Percentiles rank a stretch among this genome's conserved stretches.
These are phyloP conservation scores for Bruguiera sexangula DNA, from an alignment of 345 rosid species.

Conservation along the genomic window DNA sequence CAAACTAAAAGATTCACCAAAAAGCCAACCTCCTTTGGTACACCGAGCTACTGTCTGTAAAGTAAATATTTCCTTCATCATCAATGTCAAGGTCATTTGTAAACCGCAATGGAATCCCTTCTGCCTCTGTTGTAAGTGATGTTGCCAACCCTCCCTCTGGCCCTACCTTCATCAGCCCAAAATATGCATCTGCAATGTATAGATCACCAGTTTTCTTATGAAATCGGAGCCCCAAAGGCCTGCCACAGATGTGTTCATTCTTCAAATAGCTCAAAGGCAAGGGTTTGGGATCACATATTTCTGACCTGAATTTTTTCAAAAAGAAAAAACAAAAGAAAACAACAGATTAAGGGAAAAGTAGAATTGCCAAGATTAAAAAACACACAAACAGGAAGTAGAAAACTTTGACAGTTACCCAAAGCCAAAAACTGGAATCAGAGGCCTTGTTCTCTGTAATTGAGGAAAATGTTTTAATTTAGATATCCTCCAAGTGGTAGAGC, in stretches of 20 bases:
- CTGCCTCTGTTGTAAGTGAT: slow-evolving; percentile 68
- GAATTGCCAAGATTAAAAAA: neutral
- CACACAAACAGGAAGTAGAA: neutral
- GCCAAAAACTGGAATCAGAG: neutral
- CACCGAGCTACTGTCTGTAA: slow-evolving; percentile 79
- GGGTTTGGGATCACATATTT: slow-evolving; percentile 65
- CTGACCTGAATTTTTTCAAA: slow-evolving; percentile 49
- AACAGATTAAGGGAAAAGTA: neutral
- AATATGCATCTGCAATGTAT: slow-evolving; percentile 89
- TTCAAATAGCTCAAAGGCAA: slow-evolving; percentile 57
- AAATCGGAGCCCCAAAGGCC: slow-evolving; percentile 89
- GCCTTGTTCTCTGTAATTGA: neutral
- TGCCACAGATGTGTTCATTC: slow-evolving; percentile 91
- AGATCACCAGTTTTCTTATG: slow-evolving; percentile 75
- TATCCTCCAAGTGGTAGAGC: no score
- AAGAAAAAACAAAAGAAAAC: neutral
- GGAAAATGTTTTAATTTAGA: neutral
- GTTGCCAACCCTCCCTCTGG: slow-evolving; percentile 87
- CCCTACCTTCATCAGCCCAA: slow-evolving; percentile 88
- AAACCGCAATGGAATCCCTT: slow-evolving; percentile 70
- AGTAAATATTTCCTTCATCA: slow-evolving; percentile 78
- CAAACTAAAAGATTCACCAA: neutral
- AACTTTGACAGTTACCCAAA: neutral
- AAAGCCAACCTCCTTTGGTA: slow-evolving; percentile 69
- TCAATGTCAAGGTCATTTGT: slow-evolving; percentile 91